Base-by-base conservation (phyloP, 495 filamentous ascomycete genomes). In the Lophiotrema nucula region DNA sequence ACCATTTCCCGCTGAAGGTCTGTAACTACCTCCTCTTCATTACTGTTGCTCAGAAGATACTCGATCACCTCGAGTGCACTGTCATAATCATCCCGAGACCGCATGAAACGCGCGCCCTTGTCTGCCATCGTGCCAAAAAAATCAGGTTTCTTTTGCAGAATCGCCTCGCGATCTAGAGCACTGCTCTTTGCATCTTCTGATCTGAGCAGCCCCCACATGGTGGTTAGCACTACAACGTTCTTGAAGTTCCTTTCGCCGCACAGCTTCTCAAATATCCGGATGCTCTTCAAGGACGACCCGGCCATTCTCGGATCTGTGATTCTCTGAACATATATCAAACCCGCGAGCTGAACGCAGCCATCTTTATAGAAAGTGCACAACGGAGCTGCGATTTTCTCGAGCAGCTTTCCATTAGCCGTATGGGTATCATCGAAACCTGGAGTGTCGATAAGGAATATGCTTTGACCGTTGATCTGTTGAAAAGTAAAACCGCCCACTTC, bases 241-340 rank as follows among this genome's bases (percentile, higher is more conserved):
- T n/a, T 21, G 21, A 73, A 61, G 0, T 66, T 65, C 5, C 56
- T 28, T 13, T 69, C 56, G 0, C 75, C 75, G 24, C 68, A 69
- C 0, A 78, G 60, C 10, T 69, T 67, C 16, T 58, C 54, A 49
- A 78, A 73, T 4, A 77, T 58, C 0, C 67, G 51, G 6, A 78
- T 56, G 13, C 59, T 66, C 19, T 56, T 65, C 10, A 63, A 21
- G 0, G 64, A 58, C 0, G 68, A 68, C 1, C 72, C 70, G 21
- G 44, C 39, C 62, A 76, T 72, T 4, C 72, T 60, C 1, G 53
- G 35, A 22, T 75, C 67, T 2, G 70, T 71, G 12, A 78, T 77
- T 21, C 63, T 53, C 38, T 76, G 72, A 13, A 78, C 51, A 46
- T 73, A 78, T 16, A 77, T 53, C 3, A 78, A 58, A 0, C 76